Base-by-base conservation (phyloP, 495 filamentous ascomycete species). In the Peziza echinospora region DNA sequence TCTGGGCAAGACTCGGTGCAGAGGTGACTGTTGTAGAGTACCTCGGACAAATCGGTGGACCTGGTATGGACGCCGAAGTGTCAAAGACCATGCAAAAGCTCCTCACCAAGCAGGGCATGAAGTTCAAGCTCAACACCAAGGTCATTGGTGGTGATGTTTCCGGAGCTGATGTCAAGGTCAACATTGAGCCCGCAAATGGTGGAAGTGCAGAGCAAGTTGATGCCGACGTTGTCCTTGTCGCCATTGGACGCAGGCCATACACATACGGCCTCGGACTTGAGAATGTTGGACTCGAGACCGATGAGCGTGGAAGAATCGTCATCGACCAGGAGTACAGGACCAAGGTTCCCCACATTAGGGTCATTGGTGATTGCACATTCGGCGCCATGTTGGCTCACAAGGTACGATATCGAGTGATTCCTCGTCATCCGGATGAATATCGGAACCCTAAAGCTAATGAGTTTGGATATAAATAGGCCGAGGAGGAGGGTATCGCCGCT, bases 371-470 rank as follows among this genome's bases (percentile, higher is more conserved):
- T 65, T 82, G 76, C 63, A 97, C 89, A 16, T 97, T 96, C 66
- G 89, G 89, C 16, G 91, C 89, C 56, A 97, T 97, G 89, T 77
- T 97, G 57, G 89, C 89, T 44, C 89, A 97, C 73, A 97, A 97
- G 73, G 30, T 37, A 37, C 13, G 13, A 2, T 3, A 37, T 37
- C 19, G n/a, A n/a, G n/a, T n/a, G n/a, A n/a, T n/a, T n/a, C n/a
- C n/a, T n/a, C n/a, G n/a, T 37, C 19, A 37, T 37, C 19, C 19
- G 6, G 6, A 37, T 37, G 19, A 11, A 13, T 17, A 16, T 16
- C 9, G 3, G 19, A 7, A 6, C 13, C 13, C 13, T 6, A 37
- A 13, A 17, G 30, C 6, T 37, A 6, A 37, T 37, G 13, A 7
- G 19, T 37, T 37, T 37, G 17, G 2, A 13, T 2, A 13, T 37